phyloP scores from a whole-genome alignment of 2,329 filamentous ascomycete species.

The Eutypella sp. region DNA sequence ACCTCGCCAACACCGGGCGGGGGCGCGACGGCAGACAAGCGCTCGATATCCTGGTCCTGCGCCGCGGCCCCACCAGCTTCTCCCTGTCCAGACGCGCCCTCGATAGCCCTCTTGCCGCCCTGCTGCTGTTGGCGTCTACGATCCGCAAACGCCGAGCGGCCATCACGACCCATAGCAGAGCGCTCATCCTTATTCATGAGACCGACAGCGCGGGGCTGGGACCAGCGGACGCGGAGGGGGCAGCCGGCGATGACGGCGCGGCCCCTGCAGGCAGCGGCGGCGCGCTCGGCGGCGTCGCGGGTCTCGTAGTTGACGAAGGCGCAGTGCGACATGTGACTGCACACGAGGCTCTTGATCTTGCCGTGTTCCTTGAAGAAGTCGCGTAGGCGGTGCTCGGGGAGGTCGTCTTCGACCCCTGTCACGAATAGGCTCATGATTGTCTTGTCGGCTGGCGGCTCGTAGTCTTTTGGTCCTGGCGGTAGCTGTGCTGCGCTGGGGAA shows the following conservation, averaged over 20 bases:
- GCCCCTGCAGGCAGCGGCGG: conserved; percentile 79
- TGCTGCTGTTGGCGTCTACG: conserved; percentile 37
- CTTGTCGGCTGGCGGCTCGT: conserved; percentile 73
- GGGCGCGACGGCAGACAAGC: conserved; percentile 55
- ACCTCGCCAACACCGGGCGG: conserved; percentile 76
- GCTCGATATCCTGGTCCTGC: conserved; percentile 25
- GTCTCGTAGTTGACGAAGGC: conserved; percentile 94
- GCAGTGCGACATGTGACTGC: conserved; percentile 94
- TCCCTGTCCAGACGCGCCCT: conserved; percentile 23
- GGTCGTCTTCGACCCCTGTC: conserved; percentile 91
- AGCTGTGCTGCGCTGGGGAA: conserved; percentile 69
- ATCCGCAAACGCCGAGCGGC: conserved; percentile 49
- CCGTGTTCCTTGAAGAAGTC: conserved; percentile 87
- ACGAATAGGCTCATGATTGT: conserved; percentile 92
- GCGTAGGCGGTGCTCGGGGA: conserved; percentile 86
- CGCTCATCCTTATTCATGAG: conserved; percentile 86
- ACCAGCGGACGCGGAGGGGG: conserved; percentile 86
- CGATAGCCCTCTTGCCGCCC: conserved; percentile 25
- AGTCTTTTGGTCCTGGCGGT: conserved; percentile 79
- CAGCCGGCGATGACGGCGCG: conserved; percentile 87
- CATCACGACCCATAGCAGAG: conserved; percentile 74
- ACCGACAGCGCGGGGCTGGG: conserved; percentile 84
- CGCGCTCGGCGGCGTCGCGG: conserved; percentile 77
- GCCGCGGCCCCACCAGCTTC: conserved; percentile 21
- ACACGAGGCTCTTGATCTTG: conserved; percentile 86